Base-by-base conservation (phyloP, 148 eudicot genomes). In the Cornus kousa region DNA sequence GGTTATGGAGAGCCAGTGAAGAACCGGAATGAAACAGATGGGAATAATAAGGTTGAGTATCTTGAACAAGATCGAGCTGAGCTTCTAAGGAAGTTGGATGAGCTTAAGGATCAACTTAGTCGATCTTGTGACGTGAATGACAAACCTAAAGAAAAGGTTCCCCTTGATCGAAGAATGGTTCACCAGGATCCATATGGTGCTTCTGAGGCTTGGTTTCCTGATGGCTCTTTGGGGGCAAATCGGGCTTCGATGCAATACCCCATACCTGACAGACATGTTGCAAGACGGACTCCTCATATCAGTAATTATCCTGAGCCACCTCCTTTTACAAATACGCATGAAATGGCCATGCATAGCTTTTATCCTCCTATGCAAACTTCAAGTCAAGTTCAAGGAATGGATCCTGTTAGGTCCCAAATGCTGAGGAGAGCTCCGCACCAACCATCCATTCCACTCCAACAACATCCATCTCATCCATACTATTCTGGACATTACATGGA, bases 21-120 rank as follows among this genome's bases (percentile, higher is more conserved):
- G 71, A 80, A 85, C 69, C 83, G 70, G 78, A 80, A 77, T 80
- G 83, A 73, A 40, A 73, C 70, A 19, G 28, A 81, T 81, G 86
- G 85, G 78, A 81, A 53, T 62, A 80, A 74, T 76, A 82, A 88
- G 80, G 83, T 80, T 76, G 93, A 86, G 73, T 74, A 82, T 46
- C 74, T 85, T 57, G 94, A 87, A 66, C 87, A 90, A 72, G 90
- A 94, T 48, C 80, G 88, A 62, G 92, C 86, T 65, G 96, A 92
- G 82, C 86, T 94, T 73, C 82, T 97, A 84, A 87, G 85, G 81
- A 91, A 91, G 82, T 85, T 97, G 81, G 96, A 97, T 80, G 96
- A 92, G 85, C 87, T 97, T 55, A 90, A 89, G 85, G 91, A 91
- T 67, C 94, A 92, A 70, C 70, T 97, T 62, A 90, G 80, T 74